A percentile compares a stretch with the other conserved stretches of the same genome.
These are phyloP conservation scores for Candida easanensis DNA, from an alignment of 805 yeast genomes.

Conservation along the genomic window DNA sequence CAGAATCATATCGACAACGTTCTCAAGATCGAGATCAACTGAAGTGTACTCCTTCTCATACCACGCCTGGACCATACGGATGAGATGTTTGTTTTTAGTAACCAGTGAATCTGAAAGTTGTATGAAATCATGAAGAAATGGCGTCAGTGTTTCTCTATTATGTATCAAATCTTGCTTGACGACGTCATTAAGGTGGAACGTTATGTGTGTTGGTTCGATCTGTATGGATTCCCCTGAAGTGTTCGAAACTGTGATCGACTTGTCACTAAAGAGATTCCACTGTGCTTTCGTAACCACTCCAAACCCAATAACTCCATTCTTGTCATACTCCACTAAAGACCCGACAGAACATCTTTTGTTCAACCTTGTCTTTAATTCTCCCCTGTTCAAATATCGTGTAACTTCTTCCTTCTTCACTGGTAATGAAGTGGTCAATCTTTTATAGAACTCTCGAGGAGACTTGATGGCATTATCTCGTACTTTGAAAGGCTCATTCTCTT, in stretches of 20 bases:
- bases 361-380: background rate
- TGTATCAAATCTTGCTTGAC: background rate
- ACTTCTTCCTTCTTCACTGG: constrained; percentile 1
- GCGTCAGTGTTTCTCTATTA: background rate
- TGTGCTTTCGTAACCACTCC: constrained; percentile 13
- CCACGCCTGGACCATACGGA: constrained; percentile 16
- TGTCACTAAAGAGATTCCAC: constrained; percentile 6
- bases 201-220: constrained; percentile 9
- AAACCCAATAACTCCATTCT: background rate
- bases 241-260: constrained; percentile 7
- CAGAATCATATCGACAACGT: constrained; percentile 1
- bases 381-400: background rate
- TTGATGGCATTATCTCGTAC: background rate
- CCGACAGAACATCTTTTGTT: constrained; percentile 8
- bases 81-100: constrained; percentile 4
- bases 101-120: background rate
- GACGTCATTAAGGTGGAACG: constrained; percentile 11
- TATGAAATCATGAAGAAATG: background rate
- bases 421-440: background rate
- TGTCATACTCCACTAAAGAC: constrained; percentile 12
- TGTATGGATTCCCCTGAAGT: constrained; percentile 4
- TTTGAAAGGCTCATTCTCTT: background rate
- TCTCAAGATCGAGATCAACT: constrained; percentile 6
- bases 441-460: background rate
- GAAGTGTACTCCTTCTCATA: constrained; percentile 6